Base-by-base conservation (phyloP, 2,329 filamentous ascomycete species). In the Penicillium sp. region DNA sequence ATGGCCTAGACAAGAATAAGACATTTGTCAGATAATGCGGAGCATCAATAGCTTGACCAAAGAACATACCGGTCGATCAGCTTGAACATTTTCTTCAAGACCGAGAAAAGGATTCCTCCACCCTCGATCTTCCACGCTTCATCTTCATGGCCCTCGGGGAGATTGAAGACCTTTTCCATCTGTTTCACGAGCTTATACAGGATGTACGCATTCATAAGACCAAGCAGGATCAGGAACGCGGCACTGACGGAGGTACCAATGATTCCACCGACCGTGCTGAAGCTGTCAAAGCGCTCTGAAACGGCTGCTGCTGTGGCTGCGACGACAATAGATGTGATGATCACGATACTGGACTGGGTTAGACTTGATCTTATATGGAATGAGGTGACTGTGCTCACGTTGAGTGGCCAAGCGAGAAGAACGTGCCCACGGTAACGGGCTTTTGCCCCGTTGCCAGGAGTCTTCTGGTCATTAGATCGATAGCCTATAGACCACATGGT, bases 401-500 rank as follows among this genome's bases (percentile, higher is more conserved):
- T 24, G 89, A 95, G 75, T 97, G 93, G 0, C 94, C 93, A 0
- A 97, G 82, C 0, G 89, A 93, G 79, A 99, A 97, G 72, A 90
- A 97, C 1, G 91, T 96, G 42, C 93, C 94, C 1, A 97, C 93
- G 0, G 92, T 93, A 11, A 95, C 92, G 2, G 93, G 92, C 2
- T 85, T 85, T 69, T 94, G 90, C 18, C 91, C 92, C 0, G 89
- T 84, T 0, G 92, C 92, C 37, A 97, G 85, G 24, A 97, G 84
- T 7, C 93, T 86, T 3, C 94, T 84, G 1, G 94, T 97, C 87
- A 95, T 96, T 37, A 97, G 83, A 74, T 97, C 93, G 67, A 97
- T 99, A 61, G 92, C 93, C 66, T 54, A n/a, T 81, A 44, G 13
- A 55, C 76, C 67, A 82, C 10, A 34, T 84, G n/a, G n/a, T 54